Evolutionary conservation across 805 yeast genomes (phyloP), one percentile per base, ranked within the genome.

Genomic region (Allodekkera sacchari): DNA sequence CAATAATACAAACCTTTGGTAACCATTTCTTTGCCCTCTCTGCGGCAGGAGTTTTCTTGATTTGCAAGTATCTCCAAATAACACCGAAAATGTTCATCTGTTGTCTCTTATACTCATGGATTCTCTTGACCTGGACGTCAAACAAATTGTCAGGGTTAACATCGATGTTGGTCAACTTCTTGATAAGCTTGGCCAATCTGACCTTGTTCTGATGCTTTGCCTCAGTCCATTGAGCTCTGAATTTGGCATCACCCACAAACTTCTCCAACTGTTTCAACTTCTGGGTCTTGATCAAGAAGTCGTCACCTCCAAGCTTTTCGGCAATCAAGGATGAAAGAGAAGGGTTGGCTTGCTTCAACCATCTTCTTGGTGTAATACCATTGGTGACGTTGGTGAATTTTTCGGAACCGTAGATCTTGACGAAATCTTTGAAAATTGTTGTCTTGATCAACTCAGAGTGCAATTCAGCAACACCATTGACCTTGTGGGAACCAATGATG

Each of bases 341-440:
- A 8, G 96, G 96, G 57, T 87, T 88, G 31, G 96, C 95, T 62
- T 87, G 95, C 54, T 76, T 78, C 53, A 87, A 71, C 96, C 96
- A 87, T 62, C 96, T 78, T 68, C 96, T 77, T 46, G 96, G 96
- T 3, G 96, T 87, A 52, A 87, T 77, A 62, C 96, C 96, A 57
- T 87, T 87, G 30, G 96, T 87, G 39, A 87, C 95, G 49, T 87
- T 87, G 32, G 83, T 83, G 59, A 87, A 87, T 59, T 82, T 83
- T 41, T 83, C 83, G 15, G 67, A 50, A 30, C 96, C 96, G 47
- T 73, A 87, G 22, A 87, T 68, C 39, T 68, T 70, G 34, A 87
- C 96, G 53, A 87, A 87, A 59, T 88, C 96, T 55, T 78, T 78
- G 63, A 87, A 87, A 44, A 87, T 83, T 4, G 95, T 84, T 20